phyloP scores from a whole-genome alignment of 805 yeast genomes.

The Kodamaea kaohsiungensis region DNA sequence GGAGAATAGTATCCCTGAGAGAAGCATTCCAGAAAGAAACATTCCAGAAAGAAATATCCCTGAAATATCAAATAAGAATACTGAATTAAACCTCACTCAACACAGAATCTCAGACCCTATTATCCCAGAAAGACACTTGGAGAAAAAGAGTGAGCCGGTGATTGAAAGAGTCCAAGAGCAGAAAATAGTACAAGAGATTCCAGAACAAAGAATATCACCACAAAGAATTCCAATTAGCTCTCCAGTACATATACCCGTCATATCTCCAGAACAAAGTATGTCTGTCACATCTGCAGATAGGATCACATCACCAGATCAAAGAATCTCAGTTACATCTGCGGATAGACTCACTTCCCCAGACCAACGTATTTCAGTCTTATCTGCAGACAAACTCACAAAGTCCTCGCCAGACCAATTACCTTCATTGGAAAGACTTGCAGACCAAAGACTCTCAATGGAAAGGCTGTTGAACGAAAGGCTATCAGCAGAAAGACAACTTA shows the following conservation, averaged over 20 bases:
- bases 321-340: not conserved
- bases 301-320: not conserved
- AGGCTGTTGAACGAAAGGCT: not conserved
- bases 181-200: not conserved
- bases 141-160: not conserved
- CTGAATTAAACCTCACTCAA: too few relatives aligned
- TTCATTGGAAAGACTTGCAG: not conserved
- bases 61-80: too few relatives aligned
- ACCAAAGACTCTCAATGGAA: conserved; percentile 1
- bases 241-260: not conserved
- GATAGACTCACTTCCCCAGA: not conserved
- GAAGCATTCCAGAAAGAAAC: too few relatives aligned
- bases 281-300: not conserved
- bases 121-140: not conserved
- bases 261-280: not conserved
- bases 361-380: not conserved
- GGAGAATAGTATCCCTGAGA: too few relatives aligned
- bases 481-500: not conserved
- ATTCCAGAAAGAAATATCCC: too few relatives aligned
- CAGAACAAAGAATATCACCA: not conserved
- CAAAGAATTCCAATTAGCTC: not conserved
- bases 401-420: not conserved
- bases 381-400: not conserved
- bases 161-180: not conserved
- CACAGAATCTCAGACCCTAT: not conserved